Conservation (phyloP, 495 filamentous ascomycete species). For the Penicillium crystallinum region DNA sequence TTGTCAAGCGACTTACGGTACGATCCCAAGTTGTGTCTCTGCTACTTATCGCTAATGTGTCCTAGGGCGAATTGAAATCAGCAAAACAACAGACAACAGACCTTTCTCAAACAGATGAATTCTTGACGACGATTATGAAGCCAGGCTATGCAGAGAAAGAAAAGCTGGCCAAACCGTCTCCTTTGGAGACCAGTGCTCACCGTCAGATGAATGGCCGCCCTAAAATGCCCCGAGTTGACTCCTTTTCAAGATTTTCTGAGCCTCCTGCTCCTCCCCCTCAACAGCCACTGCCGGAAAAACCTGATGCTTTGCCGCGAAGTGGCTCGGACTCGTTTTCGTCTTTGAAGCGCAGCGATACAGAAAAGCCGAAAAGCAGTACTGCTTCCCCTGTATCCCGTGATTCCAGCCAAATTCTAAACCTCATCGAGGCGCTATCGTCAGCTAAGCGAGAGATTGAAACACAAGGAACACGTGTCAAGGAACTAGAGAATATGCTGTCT, state of each 20-base stretch:
- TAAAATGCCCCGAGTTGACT: constrained; percentile 54
- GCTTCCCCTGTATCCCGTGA: constrained; percentile 61
- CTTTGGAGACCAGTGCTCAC: constrained; percentile 31
- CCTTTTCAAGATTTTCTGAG: constrained; percentile 67
- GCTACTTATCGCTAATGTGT: constrained; percentile 12
- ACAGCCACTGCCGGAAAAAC: constrained; percentile 86
- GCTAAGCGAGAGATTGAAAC: constrained; percentile 76
- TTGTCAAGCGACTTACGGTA: constrained; percentile 90
- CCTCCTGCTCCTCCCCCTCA: constrained; percentile 88
- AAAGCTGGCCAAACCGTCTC: constrained; percentile 32
- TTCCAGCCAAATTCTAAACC: constrained; percentile 66
- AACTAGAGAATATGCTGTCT: constrained; percentile 71
- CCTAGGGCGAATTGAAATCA: constrained; percentile 76
- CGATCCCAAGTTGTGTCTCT: constrained; percentile 16
- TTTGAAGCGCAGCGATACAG: constrained; percentile 69
- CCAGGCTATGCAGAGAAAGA: constrained; percentile 65
- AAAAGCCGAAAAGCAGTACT: constrained; percentile 57
- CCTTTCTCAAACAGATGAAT: constrained; percentile 72
- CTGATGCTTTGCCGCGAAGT: constrained; percentile 56
- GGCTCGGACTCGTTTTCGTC: constrained; percentile 43
- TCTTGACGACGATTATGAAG: constrained; percentile 67
- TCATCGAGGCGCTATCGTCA: constrained; percentile 75
- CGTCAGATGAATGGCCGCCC: constrained; percentile 43
- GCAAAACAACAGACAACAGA: constrained; percentile 85
- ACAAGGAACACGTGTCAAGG: constrained; percentile 70